phyloP scores from a whole-genome alignment of 2,329 filamentous ascomycete genomes.

The Ophiocordyceps australis region DNA sequence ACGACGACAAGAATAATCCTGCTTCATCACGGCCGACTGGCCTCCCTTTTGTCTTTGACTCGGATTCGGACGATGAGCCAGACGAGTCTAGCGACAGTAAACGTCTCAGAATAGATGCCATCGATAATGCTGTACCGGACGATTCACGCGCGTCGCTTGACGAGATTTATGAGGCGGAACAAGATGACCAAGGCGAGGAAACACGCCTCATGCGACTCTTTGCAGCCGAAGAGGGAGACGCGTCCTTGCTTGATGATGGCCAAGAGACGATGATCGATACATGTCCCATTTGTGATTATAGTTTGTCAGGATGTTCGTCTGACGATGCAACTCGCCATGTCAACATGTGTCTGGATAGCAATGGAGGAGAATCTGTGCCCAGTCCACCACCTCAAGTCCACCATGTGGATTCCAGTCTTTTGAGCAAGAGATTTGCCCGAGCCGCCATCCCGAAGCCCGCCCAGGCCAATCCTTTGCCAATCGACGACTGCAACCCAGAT shows the following conservation, averaged over 20 bases:
- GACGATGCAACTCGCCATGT: constrained; percentile 71
- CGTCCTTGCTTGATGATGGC: constrained; percentile 16
- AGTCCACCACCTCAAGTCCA: too few species aligned
- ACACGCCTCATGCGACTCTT: constrained; percentile 45
- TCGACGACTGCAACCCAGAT: constrained; percentile 20
- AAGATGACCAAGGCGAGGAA: constrained; percentile 41
- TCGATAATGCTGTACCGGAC: too few species aligned
- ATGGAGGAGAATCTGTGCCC: constrained; percentile 11
- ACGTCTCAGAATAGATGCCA: too few species aligned
- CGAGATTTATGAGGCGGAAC: constrained; percentile 38
- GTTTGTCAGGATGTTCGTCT: constrained; percentile 36
- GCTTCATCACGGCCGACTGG: too few species aligned
- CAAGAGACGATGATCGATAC: constrained; percentile 13
- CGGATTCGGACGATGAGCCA: constrained; percentile 30
- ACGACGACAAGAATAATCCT: constrained; percentile 9
- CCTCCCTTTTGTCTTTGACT: constrained; percentile 56
- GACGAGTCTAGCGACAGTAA: too few species aligned
- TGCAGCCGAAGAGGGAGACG: constrained; percentile 34
- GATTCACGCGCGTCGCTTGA: too few species aligned
- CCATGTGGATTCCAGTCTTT: constrained; percentile 17
- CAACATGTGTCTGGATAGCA: constrained; percentile 81
- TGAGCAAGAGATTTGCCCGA: constrained; percentile 43
- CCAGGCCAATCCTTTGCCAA: constrained; percentile 59
- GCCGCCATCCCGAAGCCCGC: constrained; percentile 58
- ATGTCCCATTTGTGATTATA: constrained; percentile 66